Evolutionary conservation across 768 basidiomycete genomes (phyloP), one percentile per base, ranked within the genome.

Genomic region (Chlorophyllum brunneum): DNA sequence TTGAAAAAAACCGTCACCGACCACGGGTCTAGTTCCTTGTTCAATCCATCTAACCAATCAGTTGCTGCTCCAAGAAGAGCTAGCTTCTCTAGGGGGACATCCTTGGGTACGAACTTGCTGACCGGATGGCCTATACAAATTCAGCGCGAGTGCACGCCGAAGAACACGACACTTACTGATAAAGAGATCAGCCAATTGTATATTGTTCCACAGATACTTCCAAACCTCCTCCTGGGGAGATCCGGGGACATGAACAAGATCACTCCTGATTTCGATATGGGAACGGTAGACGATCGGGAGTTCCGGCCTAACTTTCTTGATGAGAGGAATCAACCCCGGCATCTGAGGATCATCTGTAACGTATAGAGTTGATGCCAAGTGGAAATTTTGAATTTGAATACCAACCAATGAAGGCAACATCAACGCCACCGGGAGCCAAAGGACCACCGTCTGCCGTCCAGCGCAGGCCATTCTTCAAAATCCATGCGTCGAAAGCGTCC

Each of bases 181-280:
- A 74, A 95, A 97, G 62, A 95, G 67, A 72, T 97, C 94, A 37
- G 90, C 86, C 26, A 86, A 77, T 64, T 92, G 78, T 62, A 98
- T 92, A 68, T 90, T 93, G 60, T 91, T 85, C 87, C 88, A 97
- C 11, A 98, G 79, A 69, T 93, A 98, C 61, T 94, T 81, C 93
- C 94, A 98, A 15, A 95, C 92, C 59, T 89, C 86, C 63, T 87
- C 83, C 63, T 95, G 92, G 18, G 91, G 88, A 10, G 92, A 92
- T 26, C 85, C 86, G 20, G 82, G 71, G 22, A 82, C 75, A 65
- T 93, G 88, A 20, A 92, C 83, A 36, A 97, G 84, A 65, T 94
- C 89, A 58, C 87, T 87, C 42, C 87, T 85, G 58, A 88, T 93
- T 72, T 98, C 93, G 56, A 97, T 97, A 74, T 97, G 94, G 47